Evolutionary conservation across 768 basidiomycete genomes (phyloP).

Genomic region (Tricholoma flavovirens): DNA sequence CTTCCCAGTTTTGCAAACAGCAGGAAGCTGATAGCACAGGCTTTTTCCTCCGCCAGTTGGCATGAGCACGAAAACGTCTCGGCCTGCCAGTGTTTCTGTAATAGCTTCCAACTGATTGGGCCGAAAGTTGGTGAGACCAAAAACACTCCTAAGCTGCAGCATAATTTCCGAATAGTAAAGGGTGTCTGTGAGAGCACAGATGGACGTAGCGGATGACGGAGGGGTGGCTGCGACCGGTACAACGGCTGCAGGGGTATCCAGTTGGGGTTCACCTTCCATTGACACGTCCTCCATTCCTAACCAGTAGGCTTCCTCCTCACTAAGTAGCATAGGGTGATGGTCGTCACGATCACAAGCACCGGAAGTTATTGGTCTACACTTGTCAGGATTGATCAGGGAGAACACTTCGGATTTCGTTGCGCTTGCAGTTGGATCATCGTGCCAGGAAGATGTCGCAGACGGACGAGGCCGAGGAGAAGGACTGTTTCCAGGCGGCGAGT

Average conservation of each 20-base stretch:
- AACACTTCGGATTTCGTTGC: neutral
- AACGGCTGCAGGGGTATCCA: slow-evolving; percentile 12
- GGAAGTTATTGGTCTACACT: neutral
- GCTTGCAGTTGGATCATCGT: neutral
- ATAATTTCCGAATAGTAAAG: slow-evolving; percentile 46
- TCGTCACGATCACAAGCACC: slow-evolving; percentile 8
- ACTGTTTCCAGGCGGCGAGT: neutral
- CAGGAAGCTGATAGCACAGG: slow-evolving; percentile 87
- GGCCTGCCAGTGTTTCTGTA: slow-evolving; percentile 67
- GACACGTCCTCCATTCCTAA: slow-evolving; percentile 36
- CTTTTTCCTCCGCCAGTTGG: slow-evolving; percentile 95
- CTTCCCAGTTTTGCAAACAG: slow-evolving; percentile 64
- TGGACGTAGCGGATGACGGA: slow-evolving; percentile 11
- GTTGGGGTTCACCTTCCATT: slow-evolving; percentile 21
- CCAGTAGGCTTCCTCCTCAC: slow-evolving; percentile 47
- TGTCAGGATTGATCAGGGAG: neutral
- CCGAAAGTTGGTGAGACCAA: slow-evolving; percentile 66
- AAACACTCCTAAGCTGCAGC: slow-evolving; percentile 48
- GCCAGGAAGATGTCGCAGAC: neutral
- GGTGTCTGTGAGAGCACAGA: slow-evolving; percentile 9
- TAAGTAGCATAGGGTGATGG: slow-evolving; percentile 24
- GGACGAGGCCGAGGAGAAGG: neutral
- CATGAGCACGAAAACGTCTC: slow-evolving; percentile 92
- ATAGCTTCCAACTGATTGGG: slow-evolving; percentile 85
- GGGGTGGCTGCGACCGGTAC: slow-evolving; percentile 10